These are phyloP conservation scores for Calonectria pseudoturangicola DNA, from an alignment of 2,329 filamentous ascomycete species.

Conservation along the genomic window DNA sequence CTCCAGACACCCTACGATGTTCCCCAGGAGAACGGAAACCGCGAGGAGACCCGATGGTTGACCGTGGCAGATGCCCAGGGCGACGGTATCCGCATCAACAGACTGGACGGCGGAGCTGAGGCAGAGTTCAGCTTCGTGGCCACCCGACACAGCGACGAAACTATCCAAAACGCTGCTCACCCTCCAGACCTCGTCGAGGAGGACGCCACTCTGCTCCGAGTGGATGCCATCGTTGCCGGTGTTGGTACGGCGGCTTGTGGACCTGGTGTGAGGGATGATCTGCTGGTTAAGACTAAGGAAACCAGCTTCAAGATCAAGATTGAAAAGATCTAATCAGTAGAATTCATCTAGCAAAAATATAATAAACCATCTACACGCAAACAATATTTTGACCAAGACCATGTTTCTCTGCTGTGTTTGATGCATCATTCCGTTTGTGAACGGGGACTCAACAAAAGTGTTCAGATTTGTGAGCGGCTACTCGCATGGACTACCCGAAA, in stretches of 20 bases:
- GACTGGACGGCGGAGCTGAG: constrained; percentile 41
- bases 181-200: constrained; percentile 76
- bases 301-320: constrained; percentile 65
- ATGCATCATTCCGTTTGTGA: too few species aligned
- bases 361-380: background rate
- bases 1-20: constrained; percentile 78
- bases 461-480: too few species aligned
- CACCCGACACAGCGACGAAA: constrained; percentile 70
- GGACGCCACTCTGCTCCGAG: constrained; percentile 64
- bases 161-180: constrained; percentile 76
- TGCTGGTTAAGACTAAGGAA: constrained; percentile 64
- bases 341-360: constrained; percentile 4
- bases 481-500: too few species aligned
- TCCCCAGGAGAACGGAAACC: constrained; percentile 81
- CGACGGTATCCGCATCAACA: constrained; percentile 48
- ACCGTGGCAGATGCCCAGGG: constrained; percentile 54
- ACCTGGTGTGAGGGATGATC: constrained; percentile 66
- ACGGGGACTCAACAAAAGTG: too few species aligned
- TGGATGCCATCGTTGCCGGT: constrained; percentile 69
- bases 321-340: constrained; percentile 51
- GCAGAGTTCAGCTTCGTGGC: constrained; percentile 71
- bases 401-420: too few species aligned
- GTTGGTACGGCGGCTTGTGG: constrained; percentile 71
- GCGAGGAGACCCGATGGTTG: constrained; percentile 76
- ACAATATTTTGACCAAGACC: too few species aligned